These are phyloP conservation scores for Lentinus brumalis DNA, from an alignment of 768 basidiomycete species.

Conservation along the genomic window DNA sequence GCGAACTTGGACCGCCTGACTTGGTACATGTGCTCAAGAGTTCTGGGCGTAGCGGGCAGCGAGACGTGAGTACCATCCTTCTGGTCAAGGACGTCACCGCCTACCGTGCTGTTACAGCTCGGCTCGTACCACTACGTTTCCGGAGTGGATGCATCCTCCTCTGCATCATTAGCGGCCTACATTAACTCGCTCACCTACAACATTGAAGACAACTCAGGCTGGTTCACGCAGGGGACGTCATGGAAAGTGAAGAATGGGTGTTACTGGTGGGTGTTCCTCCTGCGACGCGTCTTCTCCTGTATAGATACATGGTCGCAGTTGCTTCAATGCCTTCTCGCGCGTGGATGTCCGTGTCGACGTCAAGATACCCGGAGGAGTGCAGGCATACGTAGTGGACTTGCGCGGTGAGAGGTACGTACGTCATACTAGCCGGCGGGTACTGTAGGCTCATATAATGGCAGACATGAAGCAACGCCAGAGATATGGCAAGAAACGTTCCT, in stretches of 20 bases:
- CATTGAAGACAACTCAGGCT: constrained; percentile 87
- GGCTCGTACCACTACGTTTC: constrained; percentile 98
- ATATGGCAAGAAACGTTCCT: constrained; percentile 99
- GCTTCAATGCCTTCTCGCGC: constrained; percentile 97
- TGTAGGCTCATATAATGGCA: constrained; percentile 3
- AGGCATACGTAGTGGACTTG: constrained; percentile 90
- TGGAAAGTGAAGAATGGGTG: constrained; percentile 95
- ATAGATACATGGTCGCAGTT: constrained; percentile 46
- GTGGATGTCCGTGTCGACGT: constrained; percentile 97
- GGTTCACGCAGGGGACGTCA: constrained; percentile 82
- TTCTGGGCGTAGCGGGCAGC: constrained; percentile 77
- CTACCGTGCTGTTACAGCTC: constrained; percentile 49
- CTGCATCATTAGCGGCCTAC: constrained; percentile 96
- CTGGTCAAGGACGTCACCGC: constrained; percentile 8
- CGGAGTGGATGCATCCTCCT: constrained; percentile 98
- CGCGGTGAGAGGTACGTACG: constrained; percentile 84
- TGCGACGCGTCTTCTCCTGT: background rate
- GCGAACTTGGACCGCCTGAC: constrained; percentile 97
- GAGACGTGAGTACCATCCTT: constrained; percentile 66
- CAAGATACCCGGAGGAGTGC: constrained; percentile 96
- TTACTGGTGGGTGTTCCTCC: constrained; percentile 67
- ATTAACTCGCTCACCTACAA: constrained; percentile 98
- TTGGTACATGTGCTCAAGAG: constrained; percentile 95
- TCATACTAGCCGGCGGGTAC: background rate
- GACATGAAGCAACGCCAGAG: constrained; percentile 65